Evolutionary conservation across 768 basidiomycete species (phyloP).

Genomic region (Psilocybe cubensis): DNA sequence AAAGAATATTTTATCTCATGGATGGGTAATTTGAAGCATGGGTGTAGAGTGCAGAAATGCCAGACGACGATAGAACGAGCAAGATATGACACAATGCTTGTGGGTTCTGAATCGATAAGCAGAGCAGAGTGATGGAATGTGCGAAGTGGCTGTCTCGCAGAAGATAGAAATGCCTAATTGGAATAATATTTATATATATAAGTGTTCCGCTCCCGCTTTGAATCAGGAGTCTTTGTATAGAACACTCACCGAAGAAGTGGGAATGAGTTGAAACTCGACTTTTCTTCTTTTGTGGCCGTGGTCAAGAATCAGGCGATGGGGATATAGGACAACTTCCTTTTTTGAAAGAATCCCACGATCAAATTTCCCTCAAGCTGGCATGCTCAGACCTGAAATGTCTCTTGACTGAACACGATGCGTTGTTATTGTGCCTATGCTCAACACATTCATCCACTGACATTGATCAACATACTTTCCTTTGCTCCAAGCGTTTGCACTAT

Average conservation of each 20-base stretch:
- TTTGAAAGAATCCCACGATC: background rate
- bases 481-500: conserved; percentile 2
- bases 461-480: conserved; percentile 4
- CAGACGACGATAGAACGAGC: background rate
- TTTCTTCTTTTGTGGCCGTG: background rate
- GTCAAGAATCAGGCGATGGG: background rate
- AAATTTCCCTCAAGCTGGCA: background rate
- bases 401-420: conserved; percentile 1
- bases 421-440: conserved; percentile 1
- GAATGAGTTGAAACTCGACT: conserved; percentile 5
- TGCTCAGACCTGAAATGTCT: background rate
- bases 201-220: background rate
- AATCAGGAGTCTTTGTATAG: background rate
- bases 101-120: background rate
- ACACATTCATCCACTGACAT: conserved; percentile 1
- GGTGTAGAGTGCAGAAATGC: background rate
- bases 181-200: background rate
- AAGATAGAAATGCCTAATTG: background rate
- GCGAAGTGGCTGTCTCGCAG: background rate
- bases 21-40: background rate
- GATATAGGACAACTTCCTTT: background rate
- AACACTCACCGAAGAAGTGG: background rate
- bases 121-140: background rate
- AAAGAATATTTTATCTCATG: conserved; percentile 5
- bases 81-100: background rate